Evolutionary conservation across 2,329 filamentous ascomycete genomes (phyloP), one percentile per base, ranked within the genome.

Genomic region (Rasamsonia emersonii): DNA sequence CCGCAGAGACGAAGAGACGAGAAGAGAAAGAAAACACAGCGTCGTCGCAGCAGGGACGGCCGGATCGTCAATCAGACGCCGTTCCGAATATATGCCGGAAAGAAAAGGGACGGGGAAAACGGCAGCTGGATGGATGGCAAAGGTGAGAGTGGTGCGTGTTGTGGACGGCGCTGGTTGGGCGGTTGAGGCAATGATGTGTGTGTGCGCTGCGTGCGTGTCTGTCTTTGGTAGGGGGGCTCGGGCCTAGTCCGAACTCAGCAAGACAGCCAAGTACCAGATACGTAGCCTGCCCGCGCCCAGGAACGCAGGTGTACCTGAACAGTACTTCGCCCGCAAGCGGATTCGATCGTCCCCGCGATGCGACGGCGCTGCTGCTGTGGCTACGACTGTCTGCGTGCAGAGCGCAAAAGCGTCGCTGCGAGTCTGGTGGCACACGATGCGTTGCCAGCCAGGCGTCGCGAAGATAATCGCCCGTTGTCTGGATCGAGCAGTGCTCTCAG

Each of bases 101-200:
- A 37, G 27, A 25, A 18, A 37, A 15, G 39, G 27, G 30, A 30
- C 34, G n/a, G 28, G 18, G 20, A 27, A 28, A 32, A 38, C 26
- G 15, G 40, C 40, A 41, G 42, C 41, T 43, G 39, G 40, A 42
- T 45, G 42, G 38, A 40, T 40, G 38, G 39, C 36, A 45, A 45
- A 40, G 40, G 42, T 40, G 39, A 40, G 41, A 35, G 43, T 24
- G 33, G 33, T 43, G 37, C 14, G 18, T 38, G 19, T 10, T 25
- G 11, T 15, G 18, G 18, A 19, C 11, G n/a, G n/a, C 7, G 8
- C 20, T 23, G 20, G 20, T 23, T 23, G 20, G 20, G 8, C n/a
- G 20, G 7, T 23, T 23, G 7, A 10, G 27, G 20, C 26, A 17
- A 19, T 18, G 15, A 18, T 25, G 26, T 18, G 17, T 14, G 21